phyloP scores from a whole-genome alignment of 805 yeast species.

The Cyberlindnera euphorbiae region DNA sequence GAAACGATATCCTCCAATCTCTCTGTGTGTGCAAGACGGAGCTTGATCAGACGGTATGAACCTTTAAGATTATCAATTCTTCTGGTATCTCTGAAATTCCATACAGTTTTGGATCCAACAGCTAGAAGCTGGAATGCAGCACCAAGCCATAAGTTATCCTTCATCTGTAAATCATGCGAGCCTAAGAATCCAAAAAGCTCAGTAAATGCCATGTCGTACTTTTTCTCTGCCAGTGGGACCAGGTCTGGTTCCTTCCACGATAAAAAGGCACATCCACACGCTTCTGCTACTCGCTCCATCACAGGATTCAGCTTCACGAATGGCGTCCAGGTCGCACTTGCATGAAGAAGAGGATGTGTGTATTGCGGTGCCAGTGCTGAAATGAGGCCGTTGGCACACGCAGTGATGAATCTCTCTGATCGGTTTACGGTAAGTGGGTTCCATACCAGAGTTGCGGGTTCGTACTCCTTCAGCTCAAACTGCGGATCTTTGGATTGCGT shows the following conservation, averaged over 20 bases:
- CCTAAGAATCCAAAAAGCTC: constrained; percentile 8
- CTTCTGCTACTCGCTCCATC: constrained; percentile 31
- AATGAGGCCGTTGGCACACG: constrained; percentile 37
- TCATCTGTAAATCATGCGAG: not conserved
- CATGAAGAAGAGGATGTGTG: constrained; percentile 36
- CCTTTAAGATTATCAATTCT: constrained; percentile 28
- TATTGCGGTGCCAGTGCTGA: constrained; percentile 38
- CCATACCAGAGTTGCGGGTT: constrained; percentile 4
- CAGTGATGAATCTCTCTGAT: constrained; percentile 14
- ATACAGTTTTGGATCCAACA: constrained; percentile 32
- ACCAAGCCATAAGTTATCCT: constrained; percentile 34
- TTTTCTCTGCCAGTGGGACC: constrained; percentile 20
- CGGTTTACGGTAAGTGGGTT: constrained; percentile 3
- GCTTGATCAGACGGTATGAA: constrained; percentile 32
- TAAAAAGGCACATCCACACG: constrained; percentile 38
- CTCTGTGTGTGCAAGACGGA: constrained; percentile 15
- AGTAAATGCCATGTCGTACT: constrained; percentile 25
- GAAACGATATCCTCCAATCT: not conserved
- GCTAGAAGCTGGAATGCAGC: constrained; percentile 36
- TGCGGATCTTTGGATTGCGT: no score
- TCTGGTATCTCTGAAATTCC: constrained; percentile 15
- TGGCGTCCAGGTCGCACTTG: constrained; percentile 36
- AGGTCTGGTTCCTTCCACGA: constrained; percentile 28
- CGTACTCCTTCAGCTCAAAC: not conserved
- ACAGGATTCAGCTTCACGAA: constrained; percentile 28